Evolutionary conservation across 371 early-diverging fungal genomes (phyloP), one percentile per base, ranked within the genome.

Genomic region (Rhizomucor pusillus): DNA sequence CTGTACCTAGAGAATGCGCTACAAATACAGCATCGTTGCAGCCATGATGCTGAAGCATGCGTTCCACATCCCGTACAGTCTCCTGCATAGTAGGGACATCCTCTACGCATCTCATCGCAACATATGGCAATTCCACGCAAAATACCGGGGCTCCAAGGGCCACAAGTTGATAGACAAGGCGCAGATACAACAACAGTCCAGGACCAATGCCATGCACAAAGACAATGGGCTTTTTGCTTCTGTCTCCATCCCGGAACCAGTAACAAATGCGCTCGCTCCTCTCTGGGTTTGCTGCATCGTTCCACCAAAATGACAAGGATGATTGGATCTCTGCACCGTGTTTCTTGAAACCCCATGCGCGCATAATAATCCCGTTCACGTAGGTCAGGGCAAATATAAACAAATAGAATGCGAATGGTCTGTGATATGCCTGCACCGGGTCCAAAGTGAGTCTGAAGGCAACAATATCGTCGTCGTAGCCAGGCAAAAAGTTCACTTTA

Each of bases 131-230:
- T 57, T 89, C 90, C 47, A 88, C 72, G 44, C 81, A 71, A 56
- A 86, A 85, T 4, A 89, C 57, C 9, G 88, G 85, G 0, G 84
- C 80, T 16, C 77, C 69, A 29, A 78, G 52, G 3, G 59, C 54
- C 3, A 75, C 43, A 58, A 77, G 49, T 12, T 69, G 58, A 16
- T 60, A 55, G 14, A 89, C 49, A 56, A 87, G 77, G 6, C 73
- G 62, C 33, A 71, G 23, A 56, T 89, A 88, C 36, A 79, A 75
- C 54, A 81, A 67, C 23, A 87, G 54, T 13, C 89, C 88, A 43
- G 82, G 75, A 3, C 85, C 86, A 34, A 89, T 81, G n/a, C 90
- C 90, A 56, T 87, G 87, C 13, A 88, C 79, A 60, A 88, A 88
- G 3, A 87, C 81, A 33, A 89, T 65, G 0, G 89, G 88, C 20